phyloP scores from a whole-genome alignment of 108 stramenopile species.

The Nannochloropsis salina region DNA sequence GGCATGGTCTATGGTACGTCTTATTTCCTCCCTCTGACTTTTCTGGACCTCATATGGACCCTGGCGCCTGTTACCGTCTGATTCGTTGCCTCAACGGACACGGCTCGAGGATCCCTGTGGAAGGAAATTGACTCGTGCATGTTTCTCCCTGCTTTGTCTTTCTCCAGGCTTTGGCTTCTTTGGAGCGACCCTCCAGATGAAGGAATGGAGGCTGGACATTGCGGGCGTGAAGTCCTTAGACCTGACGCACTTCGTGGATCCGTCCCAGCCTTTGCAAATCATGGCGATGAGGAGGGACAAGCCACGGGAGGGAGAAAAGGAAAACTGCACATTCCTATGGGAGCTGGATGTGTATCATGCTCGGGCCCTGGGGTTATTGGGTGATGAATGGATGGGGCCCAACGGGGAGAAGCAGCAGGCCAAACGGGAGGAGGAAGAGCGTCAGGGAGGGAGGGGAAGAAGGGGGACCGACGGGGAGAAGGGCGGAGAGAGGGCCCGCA shows the following conservation, averaged over 20 bases:
- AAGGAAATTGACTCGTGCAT: too few relatives aligned
- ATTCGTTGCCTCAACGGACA: too few relatives aligned
- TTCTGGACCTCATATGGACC: too few relatives aligned
- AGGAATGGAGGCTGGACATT: background rate
- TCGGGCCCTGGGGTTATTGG: background rate
- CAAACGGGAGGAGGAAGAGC: background rate
- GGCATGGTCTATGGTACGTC: background rate
- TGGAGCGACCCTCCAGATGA: background rate
- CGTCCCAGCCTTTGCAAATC: background rate
- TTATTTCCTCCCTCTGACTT: too few relatives aligned
- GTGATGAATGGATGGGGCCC: background rate
- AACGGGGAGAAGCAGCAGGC: background rate
- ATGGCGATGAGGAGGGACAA: background rate
- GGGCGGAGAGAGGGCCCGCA: background rate
- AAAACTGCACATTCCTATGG: background rate
- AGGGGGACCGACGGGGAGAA: background rate
- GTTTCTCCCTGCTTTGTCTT: background rate
- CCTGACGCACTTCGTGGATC: background rate
- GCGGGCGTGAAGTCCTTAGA: background rate
- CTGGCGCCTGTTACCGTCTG: too few relatives aligned
- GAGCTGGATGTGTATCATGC: background rate
- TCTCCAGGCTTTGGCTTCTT: background rate
- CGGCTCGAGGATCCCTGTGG: too few relatives aligned
- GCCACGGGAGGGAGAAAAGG: background rate
- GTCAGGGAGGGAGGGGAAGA: background rate